Evolutionary conservation across 169 alveolate species (phyloP), one percentile per base, ranked within the genome.

Genomic region (Babesia bovis): DNA sequence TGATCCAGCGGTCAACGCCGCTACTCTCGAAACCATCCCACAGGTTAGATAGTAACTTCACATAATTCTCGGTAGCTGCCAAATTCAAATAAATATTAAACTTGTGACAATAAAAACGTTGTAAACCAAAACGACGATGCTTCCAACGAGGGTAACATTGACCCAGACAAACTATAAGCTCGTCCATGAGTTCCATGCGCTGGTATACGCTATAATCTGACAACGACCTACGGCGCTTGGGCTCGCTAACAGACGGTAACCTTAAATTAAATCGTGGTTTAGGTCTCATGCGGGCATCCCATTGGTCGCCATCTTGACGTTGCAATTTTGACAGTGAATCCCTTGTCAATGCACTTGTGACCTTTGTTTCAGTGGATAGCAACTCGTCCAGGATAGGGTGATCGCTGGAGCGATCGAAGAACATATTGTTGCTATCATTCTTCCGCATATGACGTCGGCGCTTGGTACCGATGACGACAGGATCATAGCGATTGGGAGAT

Each of bases 101-200:
- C 68, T 67, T 78, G 76, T 78, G 87, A 73, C 87, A 78, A 32
- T 78, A 78, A 35, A 68, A 78, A 19, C 87, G 28, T 55, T 61
- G 71, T 9, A 78, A 28, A 10, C 87, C 87, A 40, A 53, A 53
- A 25, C 77, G 28, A 40, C 67, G 25, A 45, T 68, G 69, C 77
- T 78, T 78, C 87, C 87, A 78, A 10, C 74, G 65, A 13, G 66
- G 76, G 65, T 67, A 78, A 15, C 73, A 38, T 30, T 49, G 51
- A 13, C 87, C 87, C 38, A 78, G 61, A 49, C 73, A 44, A 55
- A 36, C 28, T 35, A 63, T 23, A 41, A 63, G 51, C 60, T 63
- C 73, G 33, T 63, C 60, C 32, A 63, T 12, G 21, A 63, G 49
- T 41, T 63, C 73, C 61, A 63, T 33, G 26, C 53, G 73, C 49